Percentiles rank a stretch among this genome's conserved stretches.
These are phyloP conservation scores for Lichtheimia ramosa DNA, from an alignment of 371 early-diverging fungal genomes.

Conservation along the genomic window DNA sequence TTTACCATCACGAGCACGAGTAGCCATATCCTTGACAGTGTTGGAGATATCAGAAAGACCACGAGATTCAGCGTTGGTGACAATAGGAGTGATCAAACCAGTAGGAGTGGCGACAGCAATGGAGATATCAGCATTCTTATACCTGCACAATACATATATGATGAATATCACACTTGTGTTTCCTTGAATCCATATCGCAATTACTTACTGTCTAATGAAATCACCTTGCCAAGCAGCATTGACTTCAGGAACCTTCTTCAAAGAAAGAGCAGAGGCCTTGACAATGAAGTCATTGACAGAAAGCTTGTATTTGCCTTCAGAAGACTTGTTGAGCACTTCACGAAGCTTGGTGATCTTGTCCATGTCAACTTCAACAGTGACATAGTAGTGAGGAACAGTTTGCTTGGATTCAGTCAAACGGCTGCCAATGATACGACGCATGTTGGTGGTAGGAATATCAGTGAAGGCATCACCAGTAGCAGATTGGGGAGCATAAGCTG, in stretches of 20 bases:
- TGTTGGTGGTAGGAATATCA: conserved; percentile 87
- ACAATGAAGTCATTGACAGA: conserved; percentile 98
- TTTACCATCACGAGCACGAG: conserved; percentile 86
- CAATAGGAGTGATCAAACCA: conserved; percentile 97
- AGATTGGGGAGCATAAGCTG: conserved; percentile 53
- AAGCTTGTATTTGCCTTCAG: conserved; percentile 90
- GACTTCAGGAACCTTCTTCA: conserved; percentile 93
- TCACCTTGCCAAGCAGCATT: conserved; percentile 96
- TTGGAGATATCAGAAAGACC: conserved; percentile 87
- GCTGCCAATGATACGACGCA: conserved; percentile 90
- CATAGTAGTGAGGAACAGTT: conserved; percentile 94
- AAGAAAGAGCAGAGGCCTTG: conserved; percentile 92
- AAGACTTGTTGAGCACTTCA: conserved; percentile 83
- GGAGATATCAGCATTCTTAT: conserved; percentile 90
- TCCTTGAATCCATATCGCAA: not conserved
- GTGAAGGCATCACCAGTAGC: conserved; percentile 64
- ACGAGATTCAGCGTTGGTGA: conserved; percentile 78
- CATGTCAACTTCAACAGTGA: conserved; percentile 87
- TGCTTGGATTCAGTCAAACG: conserved; percentile 89
- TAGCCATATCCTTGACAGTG: conserved; percentile 85
- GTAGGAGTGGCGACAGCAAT: conserved; percentile 94
- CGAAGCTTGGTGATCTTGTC: conserved; percentile 88
- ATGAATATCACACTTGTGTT: not conserved
- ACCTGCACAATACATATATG: conserved; percentile 41
- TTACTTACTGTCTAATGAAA: conserved; percentile 85